Percentiles rank a stretch among this genome's conserved stretches.
phyloP scores from a whole-genome alignment of 2,329 filamentous ascomycete genomes.

The Sarocladium oryzae region DNA sequence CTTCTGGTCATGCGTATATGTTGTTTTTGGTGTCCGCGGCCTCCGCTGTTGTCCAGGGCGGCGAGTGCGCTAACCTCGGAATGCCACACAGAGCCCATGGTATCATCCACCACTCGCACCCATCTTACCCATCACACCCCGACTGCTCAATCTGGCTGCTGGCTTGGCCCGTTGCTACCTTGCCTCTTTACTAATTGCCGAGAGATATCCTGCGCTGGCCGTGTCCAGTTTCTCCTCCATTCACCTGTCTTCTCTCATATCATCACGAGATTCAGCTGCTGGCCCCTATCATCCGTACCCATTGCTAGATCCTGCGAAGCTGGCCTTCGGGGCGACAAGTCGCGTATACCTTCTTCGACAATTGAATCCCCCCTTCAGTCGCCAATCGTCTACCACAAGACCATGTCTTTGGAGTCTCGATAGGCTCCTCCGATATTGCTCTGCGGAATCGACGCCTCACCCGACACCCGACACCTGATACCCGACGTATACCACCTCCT shows the following conservation, averaged over 20 bases:
- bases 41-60: no score
- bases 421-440: background rate
- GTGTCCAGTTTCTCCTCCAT: background rate
- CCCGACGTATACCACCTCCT: background rate
- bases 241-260: background rate
- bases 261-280: background rate
- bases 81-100: background rate
- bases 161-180: slow-evolving; percentile 8
- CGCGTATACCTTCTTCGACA: background rate
- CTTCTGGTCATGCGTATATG: no score
- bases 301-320: background rate
- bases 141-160: slow-evolving; percentile 5
- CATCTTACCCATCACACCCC: no score
- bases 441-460: background rate
- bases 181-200: slow-evolving; percentile 8
- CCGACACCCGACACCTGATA: background rate
- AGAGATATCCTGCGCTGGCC: background rate
- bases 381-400: background rate
- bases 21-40: no score
- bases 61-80: no score
- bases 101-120: background rate
- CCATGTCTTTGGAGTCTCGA: slow-evolving; percentile 3
- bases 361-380: background rate
- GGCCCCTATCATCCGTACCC: background rate
- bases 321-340: slow-evolving; percentile 2